A percentile compares a stretch with the other conserved stretches of the same genome.
phyloP scores from a whole-genome alignment of 1,139 yeast species.

The Lodderomyces pseudojiufengensis region DNA sequence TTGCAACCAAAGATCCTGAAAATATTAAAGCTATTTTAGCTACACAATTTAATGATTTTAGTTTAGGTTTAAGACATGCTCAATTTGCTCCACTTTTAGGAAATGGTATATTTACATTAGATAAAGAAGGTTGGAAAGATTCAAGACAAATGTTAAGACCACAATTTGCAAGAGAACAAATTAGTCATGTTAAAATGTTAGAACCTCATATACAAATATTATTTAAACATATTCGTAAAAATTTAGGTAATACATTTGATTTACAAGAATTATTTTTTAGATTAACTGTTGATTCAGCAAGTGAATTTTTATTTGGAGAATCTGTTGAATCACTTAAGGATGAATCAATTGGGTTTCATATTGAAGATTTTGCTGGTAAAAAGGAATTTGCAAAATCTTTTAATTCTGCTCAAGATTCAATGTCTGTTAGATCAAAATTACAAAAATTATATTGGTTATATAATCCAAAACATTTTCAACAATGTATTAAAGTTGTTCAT shows the following conservation, averaged over 20 bases:
- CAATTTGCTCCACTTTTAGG: slow-evolving; percentile 47
- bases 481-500: slow-evolving; percentile 28
- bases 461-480: slow-evolving; percentile 30
- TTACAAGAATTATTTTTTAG: slow-evolving; percentile 47
- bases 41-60: slow-evolving; percentile 49
- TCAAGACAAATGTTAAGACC: slow-evolving; percentile 57
- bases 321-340: slow-evolving; percentile 41
- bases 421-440: slow-evolving; percentile 35
- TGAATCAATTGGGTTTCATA: slow-evolving; percentile 19
- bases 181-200: slow-evolving; percentile 45
- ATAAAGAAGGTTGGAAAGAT: slow-evolving; percentile 57
- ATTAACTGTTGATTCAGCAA: slow-evolving; percentile 55
- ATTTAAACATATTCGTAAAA: slow-evolving; percentile 27
- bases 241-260: slow-evolving; percentile 36
- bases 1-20: slow-evolving; percentile 35
- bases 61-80: slow-evolving; percentile 46
- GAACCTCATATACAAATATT: slow-evolving; percentile 46
- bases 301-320: slow-evolving; percentile 59
- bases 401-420: slow-evolving; percentile 34
- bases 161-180: slow-evolving; percentile 54
- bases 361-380: slow-evolving; percentile 26
- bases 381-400: slow-evolving; percentile 42
- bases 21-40: slow-evolving; percentile 40
- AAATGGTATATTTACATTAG: slow-evolving; percentile 56
- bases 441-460: slow-evolving; percentile 35